phyloP scores from a whole-genome alignment of 2,329 filamentous ascomycete species.

The Ceratocystis harringtonii region DNA sequence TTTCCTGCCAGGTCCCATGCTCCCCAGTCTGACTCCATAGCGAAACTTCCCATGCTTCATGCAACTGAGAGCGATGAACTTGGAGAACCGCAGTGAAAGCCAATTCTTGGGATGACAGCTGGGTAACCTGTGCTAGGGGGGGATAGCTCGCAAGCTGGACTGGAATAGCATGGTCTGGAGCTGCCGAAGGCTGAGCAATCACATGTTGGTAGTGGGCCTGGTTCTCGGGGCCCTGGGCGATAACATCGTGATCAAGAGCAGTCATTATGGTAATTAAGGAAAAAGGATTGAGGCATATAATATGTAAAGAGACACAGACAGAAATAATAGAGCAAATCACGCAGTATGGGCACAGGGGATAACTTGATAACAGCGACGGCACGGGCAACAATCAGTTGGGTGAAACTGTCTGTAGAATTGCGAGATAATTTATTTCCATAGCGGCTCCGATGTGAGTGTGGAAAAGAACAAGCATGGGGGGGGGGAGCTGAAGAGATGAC shows the following conservation, averaged over 20 bases:
- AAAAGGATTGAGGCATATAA: neutral
- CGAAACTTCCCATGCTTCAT: slow-evolving; percentile 53
- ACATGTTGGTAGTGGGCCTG: slow-evolving; percentile 10
- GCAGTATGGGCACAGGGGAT: neutral
- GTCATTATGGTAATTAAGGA: neutral
- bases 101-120: slow-evolving; percentile 35
- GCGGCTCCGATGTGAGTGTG: neutral
- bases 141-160: slow-evolving; percentile 37
- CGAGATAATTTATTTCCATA: neutral
- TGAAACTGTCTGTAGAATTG: neutral
- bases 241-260: slow-evolving; percentile 7
- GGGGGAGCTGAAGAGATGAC: neutral
- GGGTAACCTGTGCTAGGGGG: slow-evolving; percentile 59
- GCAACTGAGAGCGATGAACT: slow-evolving; percentile 38
- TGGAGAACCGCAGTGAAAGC: slow-evolving; percentile 57
- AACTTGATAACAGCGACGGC: neutral
- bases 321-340: neutral
- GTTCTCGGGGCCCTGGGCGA: slow-evolving; percentile 10
- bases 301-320: neutral
- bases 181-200: slow-evolving; percentile 3
- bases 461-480: neutral
- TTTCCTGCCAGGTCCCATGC: slow-evolving; percentile 44
- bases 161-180: slow-evolving; percentile 3
- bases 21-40: slow-evolving; percentile 47
- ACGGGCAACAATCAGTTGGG: neutral